These are phyloP conservation scores for Solanum ossicruentum DNA, from an alignment of 257 asterid species.

Conservation along the genomic window DNA sequence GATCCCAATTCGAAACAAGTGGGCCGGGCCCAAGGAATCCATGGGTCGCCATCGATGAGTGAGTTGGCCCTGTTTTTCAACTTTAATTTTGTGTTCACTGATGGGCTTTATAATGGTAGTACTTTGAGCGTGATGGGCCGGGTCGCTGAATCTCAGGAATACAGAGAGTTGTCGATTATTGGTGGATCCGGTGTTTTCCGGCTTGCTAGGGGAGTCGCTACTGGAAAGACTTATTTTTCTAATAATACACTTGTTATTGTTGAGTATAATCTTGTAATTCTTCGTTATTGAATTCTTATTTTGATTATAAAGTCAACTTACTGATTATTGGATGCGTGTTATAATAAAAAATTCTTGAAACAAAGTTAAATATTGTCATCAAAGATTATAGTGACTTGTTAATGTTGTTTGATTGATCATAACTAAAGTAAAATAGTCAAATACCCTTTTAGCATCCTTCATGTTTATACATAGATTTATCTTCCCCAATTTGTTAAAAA, in stretches of 20 bases:
- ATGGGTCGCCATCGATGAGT: conserved; percentile 11
- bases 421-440: neutral
- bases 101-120: conserved; percentile 18
- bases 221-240: conserved; percentile 9
- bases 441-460: no score
- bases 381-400: no score
- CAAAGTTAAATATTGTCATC: neutral
- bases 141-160: conserved; percentile 3
- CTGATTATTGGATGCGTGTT: neutral
- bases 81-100: conserved; percentile 16
- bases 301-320: neutral
- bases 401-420: neutral
- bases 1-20: conserved; percentile 15
- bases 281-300: neutral
- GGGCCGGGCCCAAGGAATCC: conserved; percentile 29
- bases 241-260: neutral
- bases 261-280: conserved; percentile 1
- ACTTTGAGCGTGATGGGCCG: conserved; percentile 21
- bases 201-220: conserved; percentile 24
- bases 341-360: neutral
- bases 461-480: no score
- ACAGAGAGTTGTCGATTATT: conserved; percentile 25
- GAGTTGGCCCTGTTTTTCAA: conserved; percentile 14
- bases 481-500: neutral
- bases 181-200: conserved; percentile 32